Evolutionary conservation across 2,329 filamentous ascomycete species (phyloP).

Genomic region (Seiridium cupressi): DNA sequence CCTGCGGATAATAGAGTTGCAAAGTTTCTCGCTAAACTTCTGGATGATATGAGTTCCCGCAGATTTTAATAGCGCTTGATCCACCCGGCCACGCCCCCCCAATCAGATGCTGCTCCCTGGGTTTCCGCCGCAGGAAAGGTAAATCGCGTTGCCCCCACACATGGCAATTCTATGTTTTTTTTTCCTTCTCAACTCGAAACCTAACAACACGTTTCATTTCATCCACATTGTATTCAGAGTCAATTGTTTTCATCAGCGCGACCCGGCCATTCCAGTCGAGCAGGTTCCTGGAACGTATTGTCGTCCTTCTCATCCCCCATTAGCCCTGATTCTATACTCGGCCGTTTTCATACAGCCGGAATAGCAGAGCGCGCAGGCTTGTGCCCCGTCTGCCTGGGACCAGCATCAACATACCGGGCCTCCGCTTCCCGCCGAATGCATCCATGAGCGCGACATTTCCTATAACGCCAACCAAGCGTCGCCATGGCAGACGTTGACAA

Average conservation of each 20-base stretch:
- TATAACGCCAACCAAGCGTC: neutral
- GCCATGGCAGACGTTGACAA: neutral
- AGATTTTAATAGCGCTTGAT: conserved; percentile 6
- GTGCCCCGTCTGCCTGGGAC: neutral
- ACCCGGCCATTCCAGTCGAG: neutral
- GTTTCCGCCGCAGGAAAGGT: conserved; percentile 1
- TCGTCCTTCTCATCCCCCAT: no score
- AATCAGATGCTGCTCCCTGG: conserved; percentile 1
- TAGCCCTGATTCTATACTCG: no score
- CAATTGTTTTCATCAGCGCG: neutral
- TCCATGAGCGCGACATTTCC: neutral
- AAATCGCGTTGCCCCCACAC: conserved; percentile 1
- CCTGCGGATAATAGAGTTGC: conserved; percentile 5
- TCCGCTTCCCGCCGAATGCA: neutral
- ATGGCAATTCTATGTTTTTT: conserved; percentile 4
- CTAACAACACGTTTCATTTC: conserved; percentile 7
- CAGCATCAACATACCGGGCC: neutral
- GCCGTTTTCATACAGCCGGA: no score
- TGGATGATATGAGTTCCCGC: conserved; percentile 5
- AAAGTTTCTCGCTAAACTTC: conserved; percentile 3
- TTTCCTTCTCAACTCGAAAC: conserved; percentile 1
- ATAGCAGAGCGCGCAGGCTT: neutral
- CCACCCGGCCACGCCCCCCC: neutral
- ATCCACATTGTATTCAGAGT: neutral
- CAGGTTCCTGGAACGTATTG: neutral